Evolutionary conservation across 768 basidiomycete species (phyloP), one percentile per base, ranked within the genome.

Genomic region (Psilocybe subaeruginosa): DNA sequence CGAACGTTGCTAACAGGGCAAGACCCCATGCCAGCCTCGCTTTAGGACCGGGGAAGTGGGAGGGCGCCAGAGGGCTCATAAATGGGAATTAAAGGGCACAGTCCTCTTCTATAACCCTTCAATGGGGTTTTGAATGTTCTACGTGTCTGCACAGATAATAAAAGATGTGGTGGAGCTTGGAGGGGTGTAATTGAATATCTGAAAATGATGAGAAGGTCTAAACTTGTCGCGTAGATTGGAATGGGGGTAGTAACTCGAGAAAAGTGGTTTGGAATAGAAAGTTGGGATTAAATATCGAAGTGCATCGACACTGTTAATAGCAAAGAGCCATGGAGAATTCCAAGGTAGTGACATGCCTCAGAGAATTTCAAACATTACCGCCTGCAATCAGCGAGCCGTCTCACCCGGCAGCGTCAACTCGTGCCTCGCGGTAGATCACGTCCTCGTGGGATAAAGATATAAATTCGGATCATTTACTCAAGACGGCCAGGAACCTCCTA

Each of bases 101-200:
- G n/a, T 35, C 47, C 23, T 39, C 8, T 14, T 39, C 37, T 14
- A 16, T 4, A 14, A 43, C 7, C 14, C 14, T 43, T 43, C 1
- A 12, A 47, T 47, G 9, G 17, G 23, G 17, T 43, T 16, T 52
- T 51, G 48, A 43, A 52, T 51, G 37, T 41, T 58, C 57, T 49
- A 58, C 57, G 57, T 58, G 57, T 58, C 57, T 43, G 48, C 57
- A 48, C 56, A 33, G 49, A 8, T 39, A 58, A 39, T 19, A 43
- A 39, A 58, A 19, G 57, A 48, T 37, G 41, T 48, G 57, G 52
- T 35, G 37, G 30, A 56, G n/a, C 12, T 27, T 17, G 56, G 56
- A 23, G 23, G 23, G 23, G 23, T 35, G 47, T 48, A 50, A 16
- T 46, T 48, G 47, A 43, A 58, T 35, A 58, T 14, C 31, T 49